Conservation (phyloP, 805 yeast genomes). For the Yamadazyma endophytica region DNA sequence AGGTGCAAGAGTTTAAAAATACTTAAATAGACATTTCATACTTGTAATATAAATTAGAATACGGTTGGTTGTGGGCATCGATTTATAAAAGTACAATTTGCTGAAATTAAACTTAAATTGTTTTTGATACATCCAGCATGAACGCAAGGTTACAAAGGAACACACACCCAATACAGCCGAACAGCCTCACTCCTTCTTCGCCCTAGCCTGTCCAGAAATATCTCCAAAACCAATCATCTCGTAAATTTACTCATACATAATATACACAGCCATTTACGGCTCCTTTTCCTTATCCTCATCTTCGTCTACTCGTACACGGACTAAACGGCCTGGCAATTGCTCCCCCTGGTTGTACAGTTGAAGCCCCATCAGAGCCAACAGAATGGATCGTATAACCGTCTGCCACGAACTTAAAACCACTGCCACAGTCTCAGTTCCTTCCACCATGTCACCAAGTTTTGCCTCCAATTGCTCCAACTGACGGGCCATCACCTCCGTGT, state of each 20-base stretch:
- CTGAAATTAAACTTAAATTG: too few relatives aligned
- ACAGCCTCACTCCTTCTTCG: too few relatives aligned
- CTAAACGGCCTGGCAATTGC: constrained; percentile 64
- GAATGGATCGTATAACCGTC: constrained; percentile 54
- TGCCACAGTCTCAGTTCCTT: constrained; percentile 60
- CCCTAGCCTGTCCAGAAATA: neutral
- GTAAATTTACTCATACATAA: neutral
- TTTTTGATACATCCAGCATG: too few relatives aligned
- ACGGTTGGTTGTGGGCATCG: too few relatives aligned
- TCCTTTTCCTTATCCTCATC: constrained; percentile 6
- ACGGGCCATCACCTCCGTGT: constrained; percentile 41
- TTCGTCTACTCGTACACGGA: constrained; percentile 48
- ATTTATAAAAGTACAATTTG: too few relatives aligned
- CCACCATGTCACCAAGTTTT: constrained; percentile 44
- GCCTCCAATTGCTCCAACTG: constrained; percentile 48
- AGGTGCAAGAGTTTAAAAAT: too few relatives aligned
- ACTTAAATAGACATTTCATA: too few relatives aligned
- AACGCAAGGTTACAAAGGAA: too few relatives aligned
- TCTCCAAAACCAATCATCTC: neutral
- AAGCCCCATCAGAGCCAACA: constrained; percentile 55
- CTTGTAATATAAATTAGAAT: too few relatives aligned
- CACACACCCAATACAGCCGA: too few relatives aligned
- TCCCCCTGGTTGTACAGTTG: constrained; percentile 36
- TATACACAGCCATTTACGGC: neutral
- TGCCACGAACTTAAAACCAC: constrained; percentile 63